Percentiles rank a stretch among this genome's conserved stretches.
Conservation (phyloP, 106 monocot species). For the Apostasia shenzhenica region DNA sequence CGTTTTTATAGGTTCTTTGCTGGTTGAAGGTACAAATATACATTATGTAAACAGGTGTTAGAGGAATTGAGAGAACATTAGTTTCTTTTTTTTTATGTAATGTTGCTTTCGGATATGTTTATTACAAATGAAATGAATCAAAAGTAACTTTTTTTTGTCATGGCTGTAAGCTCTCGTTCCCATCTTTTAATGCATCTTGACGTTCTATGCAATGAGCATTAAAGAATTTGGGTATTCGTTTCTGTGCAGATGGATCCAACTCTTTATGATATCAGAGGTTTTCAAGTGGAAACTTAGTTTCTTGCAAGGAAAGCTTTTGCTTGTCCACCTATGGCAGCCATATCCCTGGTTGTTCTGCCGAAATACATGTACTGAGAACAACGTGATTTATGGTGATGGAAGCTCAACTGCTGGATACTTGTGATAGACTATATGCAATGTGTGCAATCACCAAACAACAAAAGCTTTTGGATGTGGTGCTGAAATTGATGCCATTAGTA, state of each 20-base stretch:
- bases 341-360: constrained; percentile 16
- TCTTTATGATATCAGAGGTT: constrained; percentile 38
- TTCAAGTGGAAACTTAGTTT: constrained; percentile 12
- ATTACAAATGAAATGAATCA: too few relatives aligned
- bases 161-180: constrained; percentile 19
- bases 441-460: constrained; percentile 34
- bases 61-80: too few relatives aligned
- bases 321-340: constrained; percentile 13
- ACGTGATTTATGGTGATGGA: constrained; percentile 56
- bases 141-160: too few relatives aligned
- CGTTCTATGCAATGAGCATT: background rate
- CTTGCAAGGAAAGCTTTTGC: constrained; percentile 42
- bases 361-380: too few relatives aligned
- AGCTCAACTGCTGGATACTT: constrained; percentile 49
- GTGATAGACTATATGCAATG: constrained; percentile 42
- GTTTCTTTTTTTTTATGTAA: too few relatives aligned
- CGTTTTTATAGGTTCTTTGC: too few relatives aligned
- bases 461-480: background rate
- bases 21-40: too few relatives aligned
- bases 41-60: too few relatives aligned
- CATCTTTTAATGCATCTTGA: too few relatives aligned
- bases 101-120: too few relatives aligned
- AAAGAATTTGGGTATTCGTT: background rate
- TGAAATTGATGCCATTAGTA: too few relatives aligned
- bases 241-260: constrained; percentile 24